Evolutionary conservation across 2,329 filamentous ascomycete genomes (phyloP), one percentile per base, ranked within the genome.

Genomic region (Cladosporium austrohemisphaericum): DNA sequence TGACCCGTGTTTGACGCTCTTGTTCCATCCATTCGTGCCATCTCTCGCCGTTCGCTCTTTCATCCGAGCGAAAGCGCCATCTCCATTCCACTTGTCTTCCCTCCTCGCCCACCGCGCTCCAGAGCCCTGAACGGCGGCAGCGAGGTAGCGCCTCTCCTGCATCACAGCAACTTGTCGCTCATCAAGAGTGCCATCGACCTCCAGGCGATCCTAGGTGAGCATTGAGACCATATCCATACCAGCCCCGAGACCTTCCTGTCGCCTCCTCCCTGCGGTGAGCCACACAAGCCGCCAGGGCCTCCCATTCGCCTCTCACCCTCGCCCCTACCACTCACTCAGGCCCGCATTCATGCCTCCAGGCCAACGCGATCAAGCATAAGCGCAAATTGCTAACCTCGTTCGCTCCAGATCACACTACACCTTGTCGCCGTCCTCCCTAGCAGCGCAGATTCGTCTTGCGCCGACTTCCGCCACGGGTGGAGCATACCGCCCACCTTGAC

Each of bases 191-290:
- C 55, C 58, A 36, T 52, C 46, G 41, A 40, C 49, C 31, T 41
- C 52, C 45, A 55, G 55, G 56, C 51, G 57, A 60, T 54, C 56
- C 49, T 45, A 49, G 59, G 60, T 63, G 55, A 61, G 60, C 57
- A 46, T 48, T 43, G 31, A 52, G 23, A 25, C 38, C 32, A 44
- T 46, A 45, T 40, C 25, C 40, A 49, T 49, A 38, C 19, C 33
- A 33, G 28, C 40, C 13, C 23, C 20, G 10, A 41, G 10, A 28
- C 41, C 26, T 40, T 48, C 25, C 50, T 55, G 55, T 51, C 41
- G 36, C 50, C 38, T 49, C 49, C 45, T 56, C 56, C 40, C 52
- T 49, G 54, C 28, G 47, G 33, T 55, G 41, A 41, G 52, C 45
- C 45, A 29, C 32, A 36, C 14, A 38, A 14, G 22, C 33, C 23